Evolutionary conservation across 345 rosid genomes (phyloP).

Genomic region (Eucalyptus sp.): DNA sequence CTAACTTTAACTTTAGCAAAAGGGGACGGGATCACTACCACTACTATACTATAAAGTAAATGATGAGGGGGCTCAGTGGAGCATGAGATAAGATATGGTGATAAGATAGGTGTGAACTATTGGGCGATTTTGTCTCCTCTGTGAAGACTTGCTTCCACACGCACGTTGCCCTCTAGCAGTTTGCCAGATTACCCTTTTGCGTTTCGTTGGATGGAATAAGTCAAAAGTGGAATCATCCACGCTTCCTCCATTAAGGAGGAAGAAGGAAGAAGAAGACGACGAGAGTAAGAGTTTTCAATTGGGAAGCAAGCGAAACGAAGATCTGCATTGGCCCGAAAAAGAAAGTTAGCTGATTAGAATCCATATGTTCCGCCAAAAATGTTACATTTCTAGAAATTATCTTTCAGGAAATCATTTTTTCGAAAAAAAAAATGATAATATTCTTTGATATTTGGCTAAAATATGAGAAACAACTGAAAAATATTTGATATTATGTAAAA

Average conservation of each 20-base stretch:
- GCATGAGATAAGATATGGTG: not conserved
- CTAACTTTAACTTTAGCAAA: not conserved
- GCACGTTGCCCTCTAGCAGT: not conserved
- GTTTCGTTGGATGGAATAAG: not conserved
- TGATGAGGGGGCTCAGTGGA: not conserved
- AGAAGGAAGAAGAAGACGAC: not conserved
- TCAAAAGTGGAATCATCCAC: not conserved
- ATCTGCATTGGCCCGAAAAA: not conserved
- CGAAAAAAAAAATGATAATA: accelerated
- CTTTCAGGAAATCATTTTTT: not conserved
- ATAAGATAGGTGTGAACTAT: not conserved
- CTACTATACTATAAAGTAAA: not conserved
- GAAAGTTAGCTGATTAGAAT: not conserved
- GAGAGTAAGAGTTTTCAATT: not conserved
- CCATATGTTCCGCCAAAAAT: not conserved
- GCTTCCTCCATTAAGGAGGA: not conserved
- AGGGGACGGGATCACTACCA: not conserved
- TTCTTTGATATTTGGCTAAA: not conserved
- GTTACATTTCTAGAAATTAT: too few relatives aligned
- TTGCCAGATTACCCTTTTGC: not conserved
- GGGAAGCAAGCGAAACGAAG: not conserved
- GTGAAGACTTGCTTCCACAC: not conserved
- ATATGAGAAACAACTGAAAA: too few relatives aligned
- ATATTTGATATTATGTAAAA: too few relatives aligned
- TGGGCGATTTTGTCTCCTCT: not conserved